phyloP scores from a whole-genome alignment of 1,284 basidiomycete species.

The Pyrrhoderma noxium region DNA sequence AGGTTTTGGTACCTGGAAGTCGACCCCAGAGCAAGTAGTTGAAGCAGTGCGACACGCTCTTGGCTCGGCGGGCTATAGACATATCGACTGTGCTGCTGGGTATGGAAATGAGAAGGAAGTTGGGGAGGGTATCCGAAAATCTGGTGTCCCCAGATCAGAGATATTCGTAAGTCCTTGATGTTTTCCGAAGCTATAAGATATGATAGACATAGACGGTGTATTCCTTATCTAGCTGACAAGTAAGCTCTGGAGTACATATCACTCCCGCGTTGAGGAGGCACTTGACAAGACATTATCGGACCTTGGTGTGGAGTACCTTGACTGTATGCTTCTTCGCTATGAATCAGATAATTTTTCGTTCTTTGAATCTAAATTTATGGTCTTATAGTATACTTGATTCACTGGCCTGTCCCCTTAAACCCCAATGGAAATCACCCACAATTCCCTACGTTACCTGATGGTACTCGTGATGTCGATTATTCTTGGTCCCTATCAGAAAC shows the following conservation, averaged over 20 bases:
- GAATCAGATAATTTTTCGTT: neutral
- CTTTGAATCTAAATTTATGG: neutral
- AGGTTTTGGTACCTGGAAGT: constrained; percentile 82
- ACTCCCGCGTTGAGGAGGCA: constrained; percentile 55
- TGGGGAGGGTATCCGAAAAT: constrained; percentile 72
- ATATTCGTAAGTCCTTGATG: constrained; percentile 48
- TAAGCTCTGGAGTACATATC: constrained; percentile 70
- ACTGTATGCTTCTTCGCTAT: constrained; percentile 39
- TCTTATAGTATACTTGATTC: constrained; percentile 11
- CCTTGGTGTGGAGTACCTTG: constrained; percentile 70
- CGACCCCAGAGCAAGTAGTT: constrained; percentile 35
- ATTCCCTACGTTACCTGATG: constrained; percentile 32
- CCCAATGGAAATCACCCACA: constrained; percentile 28
- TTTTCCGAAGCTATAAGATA: neutral
- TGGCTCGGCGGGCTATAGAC: constrained; percentile 59
- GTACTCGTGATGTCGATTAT: constrained; percentile 47
- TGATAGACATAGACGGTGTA: neutral
- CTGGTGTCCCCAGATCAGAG: constrained; percentile 55
- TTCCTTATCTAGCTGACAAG: constrained; percentile 37
- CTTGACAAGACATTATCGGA: constrained; percentile 63
- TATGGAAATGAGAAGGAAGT: constrained; percentile 58
- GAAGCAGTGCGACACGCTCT: constrained; percentile 67
- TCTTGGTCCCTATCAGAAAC: constrained; percentile 37
- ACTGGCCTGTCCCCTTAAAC: constrained; percentile 56
- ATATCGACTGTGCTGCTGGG: constrained; percentile 52